Evolutionary conservation across 2,329 filamentous ascomycete species (phyloP).

Genomic region (Mollisia scopiformis): DNA sequence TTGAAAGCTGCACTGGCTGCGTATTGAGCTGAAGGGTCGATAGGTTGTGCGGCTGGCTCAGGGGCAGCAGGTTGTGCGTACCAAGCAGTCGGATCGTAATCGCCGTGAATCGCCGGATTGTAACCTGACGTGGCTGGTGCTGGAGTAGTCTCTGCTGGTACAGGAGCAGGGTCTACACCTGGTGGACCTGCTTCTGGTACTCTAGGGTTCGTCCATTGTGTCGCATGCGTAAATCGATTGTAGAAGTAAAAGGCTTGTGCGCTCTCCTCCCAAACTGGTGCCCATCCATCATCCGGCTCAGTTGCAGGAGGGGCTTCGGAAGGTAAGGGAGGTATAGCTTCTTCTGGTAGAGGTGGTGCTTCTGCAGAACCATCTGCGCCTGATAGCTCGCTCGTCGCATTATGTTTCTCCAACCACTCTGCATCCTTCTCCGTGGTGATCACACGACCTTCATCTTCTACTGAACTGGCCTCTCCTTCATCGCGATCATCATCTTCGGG

Average conservation of each 20-base stretch:
- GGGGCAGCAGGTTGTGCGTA: conserved; percentile 70
- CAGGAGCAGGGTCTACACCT: conserved; percentile 36
- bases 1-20: conserved; percentile 80
- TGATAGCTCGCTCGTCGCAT: conserved; percentile 11
- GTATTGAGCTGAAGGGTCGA: conserved; percentile 57
- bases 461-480: conserved; percentile 10
- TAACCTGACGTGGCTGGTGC: conserved; percentile 62
- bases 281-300: conserved; percentile 74
- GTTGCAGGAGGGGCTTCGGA: conserved; percentile 45
- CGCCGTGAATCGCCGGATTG: conserved; percentile 93
- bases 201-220: conserved; percentile 88
- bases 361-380: conserved; percentile 8
- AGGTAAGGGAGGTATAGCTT: conserved; percentile 44
- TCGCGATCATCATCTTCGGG: conserved; percentile 12
- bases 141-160: conserved; percentile 30
- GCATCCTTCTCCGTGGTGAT: conserved; percentile 8
- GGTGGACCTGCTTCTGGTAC: conserved; percentile 50
- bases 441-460: neutral
- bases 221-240: conserved; percentile 75
- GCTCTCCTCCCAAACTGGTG: conserved; percentile 73
- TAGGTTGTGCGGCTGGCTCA: conserved; percentile 36
- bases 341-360: conserved; percentile 34
- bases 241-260: conserved; percentile 79
- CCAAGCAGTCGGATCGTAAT: conserved; percentile 94
- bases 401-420: conserved; percentile 20